Evolutionary conservation across 148 eudicot genomes (phyloP).

Genomic region (Persicaria tinctoria): DNA sequence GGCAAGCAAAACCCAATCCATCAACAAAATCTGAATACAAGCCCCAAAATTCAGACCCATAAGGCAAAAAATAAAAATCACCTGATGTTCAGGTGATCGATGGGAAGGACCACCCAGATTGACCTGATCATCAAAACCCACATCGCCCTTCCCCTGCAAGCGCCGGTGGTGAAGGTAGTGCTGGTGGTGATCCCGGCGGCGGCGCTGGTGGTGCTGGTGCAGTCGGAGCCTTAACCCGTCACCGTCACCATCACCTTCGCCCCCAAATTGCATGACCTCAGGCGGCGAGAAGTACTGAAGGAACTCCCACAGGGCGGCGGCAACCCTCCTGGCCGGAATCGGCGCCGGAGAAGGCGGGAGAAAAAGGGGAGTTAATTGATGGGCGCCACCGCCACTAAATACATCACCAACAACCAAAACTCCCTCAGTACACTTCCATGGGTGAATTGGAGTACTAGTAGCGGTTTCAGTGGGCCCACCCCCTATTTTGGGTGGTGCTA

Average conservation of each 20-base stretch:
- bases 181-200: constrained; percentile 2
- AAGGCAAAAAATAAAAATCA: not conserved
- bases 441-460: constrained; percentile 22
- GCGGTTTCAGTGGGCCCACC: constrained; percentile 17
- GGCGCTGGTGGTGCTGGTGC: constrained; percentile 13
- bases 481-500: constrained; percentile 14
- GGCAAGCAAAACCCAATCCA: not conserved
- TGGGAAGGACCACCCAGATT: constrained; percentile 12
- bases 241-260: constrained; percentile 3
- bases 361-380: constrained; percentile 10
- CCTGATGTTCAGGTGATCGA: constrained; percentile 10
- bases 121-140: not conserved
- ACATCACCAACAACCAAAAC: constrained; percentile 15
- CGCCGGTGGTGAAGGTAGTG: constrained; percentile 8
- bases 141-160: not conserved
- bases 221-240: constrained; percentile 9
- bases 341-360: constrained; percentile 3
- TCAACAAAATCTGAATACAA: not conserved
- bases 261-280: constrained; percentile 24
- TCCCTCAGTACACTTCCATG: constrained; percentile 13
- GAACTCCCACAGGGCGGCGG: constrained; percentile 31
- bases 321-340: constrained; percentile 29
- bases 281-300: constrained; percentile 12
- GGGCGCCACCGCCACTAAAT: constrained; percentile 18
- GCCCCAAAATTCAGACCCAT: not conserved